Base-by-base conservation (phyloP, 83 land plant genomes). In the Picea abies region DNA sequence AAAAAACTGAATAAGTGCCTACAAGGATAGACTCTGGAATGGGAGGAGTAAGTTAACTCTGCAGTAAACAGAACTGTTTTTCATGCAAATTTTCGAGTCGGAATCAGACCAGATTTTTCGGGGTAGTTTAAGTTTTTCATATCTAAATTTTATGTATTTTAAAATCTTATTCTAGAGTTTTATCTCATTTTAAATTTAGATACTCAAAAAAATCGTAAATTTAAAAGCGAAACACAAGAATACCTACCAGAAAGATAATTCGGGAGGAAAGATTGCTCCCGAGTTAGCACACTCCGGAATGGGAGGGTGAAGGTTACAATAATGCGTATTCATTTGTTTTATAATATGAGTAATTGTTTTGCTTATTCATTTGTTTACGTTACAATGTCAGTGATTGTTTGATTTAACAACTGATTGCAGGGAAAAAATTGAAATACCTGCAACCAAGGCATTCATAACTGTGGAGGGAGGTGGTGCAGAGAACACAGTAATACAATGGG, bases 391-490 rank as follows among this genome's bases (percentile, higher is more conserved):
- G 41, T 19, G 7, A 41, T n/a, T 32, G n/a, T 67, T 37, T 76
- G n/a, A 23, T 76, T 60, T 11, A 10, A 47, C 19, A 52, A 47
- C 23, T 39, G 56, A 61, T 41, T 82, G 78, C 86, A 92, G 94
- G 72, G 94, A 92, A 87, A 92, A 92, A 83, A 92, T 92, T 68
- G 86, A 44, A n/a, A 89, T 92, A 29, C 86, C 92, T 10, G 79
- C 79, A 85, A 76, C 87, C 60, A 91, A 87, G 80, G 89, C 96
- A 0, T 96, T 87, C 85, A 88, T 96, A 64, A 92, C 97, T 32
- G 80, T 96, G 69, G 82, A 92, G 84, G 98, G 98, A 81, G 90
- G 91, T 49, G 95, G 98, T 44, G 88, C 92, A 63, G 91, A 90
- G 15, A 88, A 63, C 60, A 96, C 97, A 16, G 82, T 88, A 14